These are phyloP conservation scores for Ceratocystis colombiana DNA, from an alignment of 2,329 filamentous ascomycete genomes.

Conservation along the genomic window DNA sequence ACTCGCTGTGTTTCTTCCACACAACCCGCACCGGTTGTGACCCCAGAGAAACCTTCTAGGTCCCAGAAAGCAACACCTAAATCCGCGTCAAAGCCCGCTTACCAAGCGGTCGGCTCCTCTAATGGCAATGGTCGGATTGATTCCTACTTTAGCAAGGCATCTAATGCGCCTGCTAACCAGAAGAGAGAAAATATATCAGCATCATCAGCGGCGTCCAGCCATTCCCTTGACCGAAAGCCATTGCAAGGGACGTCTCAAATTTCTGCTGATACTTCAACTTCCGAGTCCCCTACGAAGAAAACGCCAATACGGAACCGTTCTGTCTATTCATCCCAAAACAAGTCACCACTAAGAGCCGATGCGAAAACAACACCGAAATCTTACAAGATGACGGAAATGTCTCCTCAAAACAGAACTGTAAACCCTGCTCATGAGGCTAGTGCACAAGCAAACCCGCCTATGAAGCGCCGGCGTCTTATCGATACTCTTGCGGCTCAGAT, in stretches of 20 bases:
- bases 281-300: background rate
- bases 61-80: background rate
- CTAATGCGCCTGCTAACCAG: background rate
- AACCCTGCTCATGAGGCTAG: background rate
- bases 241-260: background rate
- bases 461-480: conserved; percentile 33
- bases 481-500: conserved; percentile 37
- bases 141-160: conserved; percentile 21
- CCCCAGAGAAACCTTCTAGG: background rate
- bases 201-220: background rate
- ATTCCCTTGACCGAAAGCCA: background rate
- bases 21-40: background rate
- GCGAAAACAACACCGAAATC: background rate
- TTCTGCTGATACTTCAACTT: background rate
- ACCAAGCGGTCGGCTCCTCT: background rate
- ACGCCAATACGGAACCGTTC: background rate
- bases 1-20: background rate
- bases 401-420: background rate
- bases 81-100: background rate
- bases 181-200: conserved; percentile 3
- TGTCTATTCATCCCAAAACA: background rate
- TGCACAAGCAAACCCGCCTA: conserved; percentile 7
- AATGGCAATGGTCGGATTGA: conserved; percentile 22
- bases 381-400: background rate
- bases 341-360: background rate